These are phyloP conservation scores for Pestalotiopsis sp. DNA, from an alignment of 2,329 filamentous ascomycete genomes.

Conservation along the genomic window DNA sequence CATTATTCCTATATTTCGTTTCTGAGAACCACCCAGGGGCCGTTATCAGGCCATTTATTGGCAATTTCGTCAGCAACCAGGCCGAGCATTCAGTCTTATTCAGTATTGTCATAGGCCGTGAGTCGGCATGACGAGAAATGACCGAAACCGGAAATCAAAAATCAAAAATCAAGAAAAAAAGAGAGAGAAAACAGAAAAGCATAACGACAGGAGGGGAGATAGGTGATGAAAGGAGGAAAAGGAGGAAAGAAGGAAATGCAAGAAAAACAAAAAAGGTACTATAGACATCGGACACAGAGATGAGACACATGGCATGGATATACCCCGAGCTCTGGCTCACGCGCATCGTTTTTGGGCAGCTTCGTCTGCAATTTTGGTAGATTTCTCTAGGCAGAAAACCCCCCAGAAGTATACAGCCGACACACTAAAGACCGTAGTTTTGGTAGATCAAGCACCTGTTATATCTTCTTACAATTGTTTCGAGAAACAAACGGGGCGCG, in stretches of 20 bases:
- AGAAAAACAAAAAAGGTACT: background rate
- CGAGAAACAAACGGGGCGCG: too few relatives aligned
- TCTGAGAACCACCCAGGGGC: too few relatives aligned
- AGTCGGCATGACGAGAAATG: too few relatives aligned
- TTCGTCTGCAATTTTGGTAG: background rate
- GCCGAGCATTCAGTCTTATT: too few relatives aligned
- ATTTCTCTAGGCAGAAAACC: background rate
- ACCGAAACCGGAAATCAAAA: too few relatives aligned
- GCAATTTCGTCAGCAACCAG: too few relatives aligned
- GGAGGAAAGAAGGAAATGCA: background rate
- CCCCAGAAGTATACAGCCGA: background rate
- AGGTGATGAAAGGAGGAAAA: background rate
- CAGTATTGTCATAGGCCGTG: too few relatives aligned
- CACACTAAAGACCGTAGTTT: background rate
- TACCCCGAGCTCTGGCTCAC: slow-evolving; percentile 8
- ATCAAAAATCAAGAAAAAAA: too few relatives aligned
- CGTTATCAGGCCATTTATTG: too few relatives aligned
- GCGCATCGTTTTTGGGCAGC: background rate
- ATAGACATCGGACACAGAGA: background rate
- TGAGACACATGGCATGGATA: slow-evolving; percentile 5
- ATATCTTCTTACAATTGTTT: too few relatives aligned
- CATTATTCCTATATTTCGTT: background rate
- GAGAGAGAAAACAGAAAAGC: too few relatives aligned
- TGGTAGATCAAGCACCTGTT: background rate
- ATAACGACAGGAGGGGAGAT: too few relatives aligned